Evolutionary conservation across 2,329 filamentous ascomycete genomes (phyloP).

Genomic region (Neofusicoccum kwambonambiense): DNA sequence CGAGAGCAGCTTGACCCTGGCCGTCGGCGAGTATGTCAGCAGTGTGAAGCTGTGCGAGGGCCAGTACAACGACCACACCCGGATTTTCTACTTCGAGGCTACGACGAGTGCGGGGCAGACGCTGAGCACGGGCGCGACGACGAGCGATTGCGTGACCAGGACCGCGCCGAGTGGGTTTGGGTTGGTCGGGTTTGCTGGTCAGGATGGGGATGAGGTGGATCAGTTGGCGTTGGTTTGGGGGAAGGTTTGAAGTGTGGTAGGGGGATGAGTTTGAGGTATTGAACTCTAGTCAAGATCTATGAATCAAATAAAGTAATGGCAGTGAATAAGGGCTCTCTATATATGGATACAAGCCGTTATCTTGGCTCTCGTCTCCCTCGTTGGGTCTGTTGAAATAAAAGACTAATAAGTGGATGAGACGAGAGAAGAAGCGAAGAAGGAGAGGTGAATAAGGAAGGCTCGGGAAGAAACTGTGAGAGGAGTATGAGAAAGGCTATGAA

Average conservation of each 20-base stretch:
- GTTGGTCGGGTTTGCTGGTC: slow-evolving; percentile 55
- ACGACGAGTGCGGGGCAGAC: slow-evolving; percentile 51
- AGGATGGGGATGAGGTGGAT: slow-evolving; percentile 57
- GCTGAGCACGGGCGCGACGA: slow-evolving; percentile 47
- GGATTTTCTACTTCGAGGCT: slow-evolving; percentile 57
- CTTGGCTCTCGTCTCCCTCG: no score
- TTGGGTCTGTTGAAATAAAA: no score
- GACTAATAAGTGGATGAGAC: no score
- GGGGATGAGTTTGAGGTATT: no score
- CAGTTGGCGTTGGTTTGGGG: slow-evolving; percentile 44
- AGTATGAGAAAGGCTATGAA: no score
- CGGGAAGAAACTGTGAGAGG: no score
- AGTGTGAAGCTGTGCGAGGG: slow-evolving; percentile 53
- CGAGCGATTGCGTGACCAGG: slow-evolving; percentile 48
- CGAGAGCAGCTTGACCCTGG: slow-evolving; percentile 45
- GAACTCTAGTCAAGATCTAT: no score
- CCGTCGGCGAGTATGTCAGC: slow-evolving; percentile 49
- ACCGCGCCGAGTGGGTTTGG: slow-evolving; percentile 51
- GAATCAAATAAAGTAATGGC: no score
- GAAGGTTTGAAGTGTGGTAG: background rate
- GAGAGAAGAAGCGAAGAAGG: no score
- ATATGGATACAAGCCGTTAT: no score
- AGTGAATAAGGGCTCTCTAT: no score
- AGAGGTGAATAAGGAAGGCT: no score
- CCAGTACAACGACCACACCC: slow-evolving; percentile 45